These are phyloP conservation scores for Austroboletus niveus DNA, from an alignment of 1,284 basidiomycete genomes.

Conservation along the genomic window DNA sequence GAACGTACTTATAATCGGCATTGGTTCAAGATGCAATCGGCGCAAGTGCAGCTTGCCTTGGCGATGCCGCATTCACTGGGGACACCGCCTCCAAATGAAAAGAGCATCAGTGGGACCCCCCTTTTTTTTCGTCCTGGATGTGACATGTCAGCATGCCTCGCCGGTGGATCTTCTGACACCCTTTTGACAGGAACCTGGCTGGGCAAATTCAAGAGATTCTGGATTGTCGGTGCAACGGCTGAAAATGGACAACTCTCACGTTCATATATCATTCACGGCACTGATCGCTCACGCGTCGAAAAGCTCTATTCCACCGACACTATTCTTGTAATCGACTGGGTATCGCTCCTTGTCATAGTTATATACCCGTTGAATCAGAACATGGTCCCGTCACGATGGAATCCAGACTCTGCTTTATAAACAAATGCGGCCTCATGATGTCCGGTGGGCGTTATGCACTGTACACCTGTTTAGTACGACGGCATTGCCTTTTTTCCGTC, in stretches of 20 bases:
- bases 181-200: slow-evolving; percentile 28
- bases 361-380: slow-evolving; percentile 9
- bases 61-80: slow-evolving; percentile 36
- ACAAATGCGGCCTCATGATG: slow-evolving; percentile 18
- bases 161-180: slow-evolving; percentile 31
- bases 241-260: slow-evolving; percentile 31
- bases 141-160: slow-evolving; percentile 36
- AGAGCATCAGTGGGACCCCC: slow-evolving; percentile 24
- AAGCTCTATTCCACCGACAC: slow-evolving; percentile 11
- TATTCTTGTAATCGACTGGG: slow-evolving; percentile 23
- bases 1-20: slow-evolving; percentile 35
- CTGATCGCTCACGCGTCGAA: slow-evolving; percentile 33
- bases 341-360: slow-evolving; percentile 11
- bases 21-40: slow-evolving; percentile 29
- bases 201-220: slow-evolving; percentile 24
- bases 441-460: slow-evolving; percentile 9
- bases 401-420: slow-evolving; percentile 17
- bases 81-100: slow-evolving; percentile 30
- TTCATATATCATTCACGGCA: slow-evolving; percentile 35
- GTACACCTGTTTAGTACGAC: slow-evolving; percentile 7
- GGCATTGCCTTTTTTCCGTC: slow-evolving; percentile 19
- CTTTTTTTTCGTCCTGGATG: slow-evolving; percentile 3
- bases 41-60: slow-evolving; percentile 25
- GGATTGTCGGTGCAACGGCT: slow-evolving; percentile 30
- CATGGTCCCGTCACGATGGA: slow-evolving; percentile 25